Evolutionary conservation across 441 rosid species (phyloP).

Genomic region (Syzygium malaccense): DNA sequence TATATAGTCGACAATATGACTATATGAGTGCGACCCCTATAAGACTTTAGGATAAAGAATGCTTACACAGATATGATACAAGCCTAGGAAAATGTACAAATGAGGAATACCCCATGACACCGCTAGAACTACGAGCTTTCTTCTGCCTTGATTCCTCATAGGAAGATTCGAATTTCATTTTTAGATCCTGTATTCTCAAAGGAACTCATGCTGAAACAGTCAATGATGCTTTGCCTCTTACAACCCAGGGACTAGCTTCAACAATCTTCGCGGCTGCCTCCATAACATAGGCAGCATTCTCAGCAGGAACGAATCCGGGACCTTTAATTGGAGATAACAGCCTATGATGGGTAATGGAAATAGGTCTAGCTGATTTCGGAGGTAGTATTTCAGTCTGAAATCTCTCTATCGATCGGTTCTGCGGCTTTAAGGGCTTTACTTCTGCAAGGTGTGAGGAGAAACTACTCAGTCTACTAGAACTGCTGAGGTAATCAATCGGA

Average conservation of each 20-base stretch:
- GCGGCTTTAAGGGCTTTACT: slow-evolving; percentile 35
- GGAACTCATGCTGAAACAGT: slow-evolving; percentile 55
- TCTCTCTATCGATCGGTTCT: slow-evolving; percentile 48
- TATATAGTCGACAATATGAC: too few relatives aligned
- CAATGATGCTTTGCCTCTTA: slow-evolving; percentile 25
- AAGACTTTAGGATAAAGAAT: too few relatives aligned
- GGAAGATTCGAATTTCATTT: slow-evolving; percentile 70
- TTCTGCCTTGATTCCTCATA: slow-evolving; percentile 32
- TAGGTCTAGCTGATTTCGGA: slow-evolving; percentile 67
- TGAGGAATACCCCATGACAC: neutral
- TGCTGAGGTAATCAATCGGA: slow-evolving; percentile 20
- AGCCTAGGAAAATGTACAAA: too few relatives aligned
- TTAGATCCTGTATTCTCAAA: slow-evolving; percentile 63
- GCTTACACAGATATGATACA: too few relatives aligned
- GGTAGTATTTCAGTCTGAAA: slow-evolving; percentile 75
- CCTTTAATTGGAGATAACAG: slow-evolving; percentile 69
- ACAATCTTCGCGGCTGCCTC: slow-evolving; percentile 81
- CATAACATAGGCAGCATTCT: slow-evolving; percentile 53
- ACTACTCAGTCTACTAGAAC: slow-evolving; percentile 28
- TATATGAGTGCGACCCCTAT: too few relatives aligned
- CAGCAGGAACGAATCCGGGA: slow-evolving; percentile 47
- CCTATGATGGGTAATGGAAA: slow-evolving; percentile 59
- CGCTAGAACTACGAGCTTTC: slow-evolving; percentile 14
- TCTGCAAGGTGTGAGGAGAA: slow-evolving; percentile 32
- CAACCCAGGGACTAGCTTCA: slow-evolving; percentile 46